phyloP scores from a whole-genome alignment of 768 basidiomycete genomes.

The Tylopilus sp. region DNA sequence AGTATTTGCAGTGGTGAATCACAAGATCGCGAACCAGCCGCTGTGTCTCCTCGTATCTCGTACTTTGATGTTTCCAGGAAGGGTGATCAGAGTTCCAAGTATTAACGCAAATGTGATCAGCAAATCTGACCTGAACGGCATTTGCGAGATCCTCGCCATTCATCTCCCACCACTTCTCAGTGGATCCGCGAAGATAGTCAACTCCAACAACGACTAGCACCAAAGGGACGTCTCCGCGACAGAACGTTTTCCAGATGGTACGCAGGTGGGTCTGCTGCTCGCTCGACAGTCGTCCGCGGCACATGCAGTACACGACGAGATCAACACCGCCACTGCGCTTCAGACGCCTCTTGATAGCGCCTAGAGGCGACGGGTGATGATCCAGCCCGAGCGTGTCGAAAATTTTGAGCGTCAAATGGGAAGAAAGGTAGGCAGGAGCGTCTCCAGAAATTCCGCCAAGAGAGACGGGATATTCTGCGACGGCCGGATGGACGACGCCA shows the following conservation, averaged over 20 bases:
- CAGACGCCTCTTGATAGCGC: conserved; percentile 10
- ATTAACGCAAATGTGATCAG: conserved; percentile 17
- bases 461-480: conserved; percentile 12
- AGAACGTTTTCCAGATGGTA: conserved; percentile 25
- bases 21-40: conserved; percentile 11
- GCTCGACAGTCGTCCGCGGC: conserved; percentile 33
- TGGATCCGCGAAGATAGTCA: conserved; percentile 17
- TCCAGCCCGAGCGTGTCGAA: conserved; percentile 23
- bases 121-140: conserved; percentile 10
- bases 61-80: conserved; percentile 17
- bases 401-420: conserved; percentile 6
- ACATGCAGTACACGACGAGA: conserved; percentile 38
- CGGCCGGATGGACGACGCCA: conserved; percentile 9
- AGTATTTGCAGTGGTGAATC: conserved; percentile 8
- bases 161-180: conserved; percentile 18
- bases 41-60: conserved; percentile 18
- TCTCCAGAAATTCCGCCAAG: not conserved
- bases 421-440: too few relatives aligned
- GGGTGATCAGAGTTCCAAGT: conserved; percentile 13
- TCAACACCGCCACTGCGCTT: conserved; percentile 11
- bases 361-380: conserved; percentile 11
- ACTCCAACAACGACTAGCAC: conserved; percentile 15
- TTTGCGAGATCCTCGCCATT: conserved; percentile 9
- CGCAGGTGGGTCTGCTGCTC: conserved; percentile 30
- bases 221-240: conserved; percentile 9